Evolutionary conservation across 768 basidiomycete genomes (phyloP).

Genomic region (Paxillus rubicundulus): DNA sequence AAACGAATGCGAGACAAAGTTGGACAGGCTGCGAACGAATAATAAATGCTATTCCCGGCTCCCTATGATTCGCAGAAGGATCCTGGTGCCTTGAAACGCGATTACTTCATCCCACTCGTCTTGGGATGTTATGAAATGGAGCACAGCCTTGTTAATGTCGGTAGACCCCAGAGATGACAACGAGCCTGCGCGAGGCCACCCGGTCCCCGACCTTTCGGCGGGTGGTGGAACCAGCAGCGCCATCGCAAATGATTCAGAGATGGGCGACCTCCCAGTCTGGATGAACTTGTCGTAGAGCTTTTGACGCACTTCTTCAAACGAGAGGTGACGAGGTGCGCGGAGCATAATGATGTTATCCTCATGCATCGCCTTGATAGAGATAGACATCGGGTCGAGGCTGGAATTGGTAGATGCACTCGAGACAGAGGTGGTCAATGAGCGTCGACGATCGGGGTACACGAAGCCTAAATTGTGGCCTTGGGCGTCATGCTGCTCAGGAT

Average conservation of each 20-base stretch:
- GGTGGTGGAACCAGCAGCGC: conserved; percentile 45
- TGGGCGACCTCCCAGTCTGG: conserved; percentile 53
- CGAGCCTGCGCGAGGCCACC: conserved; percentile 32
- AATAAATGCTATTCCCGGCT: conserved; percentile 23
- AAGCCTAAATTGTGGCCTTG: conserved; percentile 7
- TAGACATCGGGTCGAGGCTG: conserved; percentile 22
- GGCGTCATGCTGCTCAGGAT: conserved; percentile 7
- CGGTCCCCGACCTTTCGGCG: conserved; percentile 9
- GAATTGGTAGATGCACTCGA: conserved; percentile 37
- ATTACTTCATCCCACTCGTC: conserved; percentile 59
- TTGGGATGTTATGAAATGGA: conserved; percentile 51
- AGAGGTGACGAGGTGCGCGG: conserved; percentile 45
- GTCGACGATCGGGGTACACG: conserved; percentile 18
- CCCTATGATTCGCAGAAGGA: conserved; percentile 52
- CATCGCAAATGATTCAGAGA: conserved; percentile 55
- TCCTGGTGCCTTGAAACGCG: conserved; percentile 45
- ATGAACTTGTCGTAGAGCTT: conserved; percentile 66
- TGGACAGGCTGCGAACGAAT: conserved; percentile 4
- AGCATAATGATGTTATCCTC: conserved; percentile 63
- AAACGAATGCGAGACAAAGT: conserved; percentile 5
- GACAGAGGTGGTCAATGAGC: conserved; percentile 32
- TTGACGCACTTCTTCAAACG: conserved; percentile 53
- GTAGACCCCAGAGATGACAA: conserved; percentile 34
- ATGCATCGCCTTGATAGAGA: conserved; percentile 65
- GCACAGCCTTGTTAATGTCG: conserved; percentile 15